A percentile compares a stretch with the other conserved stretches of the same genome.
phyloP scores from a whole-genome alignment of 495 filamentous ascomycete genomes.

The Chaetomium tenue region DNA sequence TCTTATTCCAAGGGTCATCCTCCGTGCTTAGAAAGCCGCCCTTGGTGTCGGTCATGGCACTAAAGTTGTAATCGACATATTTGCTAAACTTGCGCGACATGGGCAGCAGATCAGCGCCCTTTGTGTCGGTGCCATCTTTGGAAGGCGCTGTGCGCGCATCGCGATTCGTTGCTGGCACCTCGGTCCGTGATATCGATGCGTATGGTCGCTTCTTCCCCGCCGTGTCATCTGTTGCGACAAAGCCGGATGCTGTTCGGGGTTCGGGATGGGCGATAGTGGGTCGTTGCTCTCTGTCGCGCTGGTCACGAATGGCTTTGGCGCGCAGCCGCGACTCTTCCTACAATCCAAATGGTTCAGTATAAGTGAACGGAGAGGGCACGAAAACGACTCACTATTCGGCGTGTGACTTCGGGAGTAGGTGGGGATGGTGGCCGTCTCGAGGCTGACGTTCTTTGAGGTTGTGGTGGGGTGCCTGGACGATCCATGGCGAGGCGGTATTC shows the following conservation, averaged over 20 bases:
- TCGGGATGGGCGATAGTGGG: slow-evolving; percentile 32
- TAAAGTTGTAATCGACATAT: slow-evolving; percentile 96
- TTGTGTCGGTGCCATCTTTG: slow-evolving; percentile 47
- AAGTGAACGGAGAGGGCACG: neutral
- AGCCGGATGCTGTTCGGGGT: slow-evolving; percentile 41
- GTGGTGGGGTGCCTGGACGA: slow-evolving; percentile 63
- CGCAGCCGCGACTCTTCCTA: slow-evolving; percentile 88
- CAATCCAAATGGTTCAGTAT: neutral
- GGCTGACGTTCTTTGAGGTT: slow-evolving; percentile 31
- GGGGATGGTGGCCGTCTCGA: slow-evolving; percentile 50
- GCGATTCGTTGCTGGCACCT: slow-evolving; percentile 61
- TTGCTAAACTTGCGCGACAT: slow-evolving; percentile 68
- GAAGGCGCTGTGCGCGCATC: slow-evolving; percentile 53
- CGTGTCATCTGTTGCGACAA: slow-evolving; percentile 41
- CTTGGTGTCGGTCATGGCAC: slow-evolving; percentile 96
- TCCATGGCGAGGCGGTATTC: slow-evolving; percentile 36
- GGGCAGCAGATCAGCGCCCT: slow-evolving; percentile 57
- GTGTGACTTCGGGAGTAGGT: slow-evolving; percentile 71
- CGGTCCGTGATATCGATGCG: slow-evolving; percentile 58
- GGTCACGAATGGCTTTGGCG: slow-evolving; percentile 83
- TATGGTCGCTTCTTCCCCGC: slow-evolving; percentile 52
- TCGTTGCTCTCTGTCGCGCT: slow-evolving; percentile 57
- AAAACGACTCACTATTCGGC: slow-evolving; percentile 57
- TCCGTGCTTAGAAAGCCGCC: slow-evolving; percentile 84
- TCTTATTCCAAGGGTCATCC: slow-evolving; percentile 87